These are phyloP conservation scores for Hypericum perforatum DNA, from an alignment of 345 rosid species.

Conservation along the genomic window DNA sequence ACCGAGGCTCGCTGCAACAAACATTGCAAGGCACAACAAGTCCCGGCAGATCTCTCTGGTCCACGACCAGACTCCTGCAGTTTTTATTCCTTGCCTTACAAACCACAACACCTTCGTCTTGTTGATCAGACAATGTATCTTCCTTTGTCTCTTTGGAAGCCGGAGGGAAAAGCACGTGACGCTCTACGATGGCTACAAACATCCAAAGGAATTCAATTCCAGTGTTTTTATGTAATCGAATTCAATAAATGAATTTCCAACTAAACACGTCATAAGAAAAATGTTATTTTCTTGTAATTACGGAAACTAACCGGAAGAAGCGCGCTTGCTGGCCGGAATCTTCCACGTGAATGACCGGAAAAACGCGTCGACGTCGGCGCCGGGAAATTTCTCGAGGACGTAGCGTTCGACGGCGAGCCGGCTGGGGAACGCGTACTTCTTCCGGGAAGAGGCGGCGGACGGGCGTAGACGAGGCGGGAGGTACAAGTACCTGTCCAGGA, in stretches of 20 bases:
- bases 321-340: slow-evolving; percentile 7
- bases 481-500: too few relatives aligned
- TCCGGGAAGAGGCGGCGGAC: too few relatives aligned
- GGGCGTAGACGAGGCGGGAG: too few relatives aligned
- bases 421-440: slow-evolving; percentile 11
- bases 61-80: slow-evolving; percentile 38
- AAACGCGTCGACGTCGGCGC: slow-evolving; percentile 15
- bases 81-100: slow-evolving; percentile 67
- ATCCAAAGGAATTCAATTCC: too few relatives aligned
- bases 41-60: slow-evolving; percentile 17
- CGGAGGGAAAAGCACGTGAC: slow-evolving; percentile 8
- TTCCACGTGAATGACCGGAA: slow-evolving; percentile 24
- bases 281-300: too few relatives aligned
- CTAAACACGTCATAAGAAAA: too few relatives aligned
- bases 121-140: slow-evolving; percentile 20
- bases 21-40: slow-evolving; percentile 59
- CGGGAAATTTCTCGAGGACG: slow-evolving; percentile 12
- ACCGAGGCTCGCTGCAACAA: slow-evolving; percentile 63
- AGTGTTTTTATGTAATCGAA: too few relatives aligned
- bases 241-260: too few relatives aligned
- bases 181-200: slow-evolving; percentile 21
- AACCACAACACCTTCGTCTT: slow-evolving; percentile 25
- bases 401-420: slow-evolving; percentile 8
- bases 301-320: too few relatives aligned
- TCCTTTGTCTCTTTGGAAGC: slow-evolving; percentile 29